phyloP scores from a whole-genome alignment of 768 basidiomycete species.

The Hirschioporus abietinus region DNA sequence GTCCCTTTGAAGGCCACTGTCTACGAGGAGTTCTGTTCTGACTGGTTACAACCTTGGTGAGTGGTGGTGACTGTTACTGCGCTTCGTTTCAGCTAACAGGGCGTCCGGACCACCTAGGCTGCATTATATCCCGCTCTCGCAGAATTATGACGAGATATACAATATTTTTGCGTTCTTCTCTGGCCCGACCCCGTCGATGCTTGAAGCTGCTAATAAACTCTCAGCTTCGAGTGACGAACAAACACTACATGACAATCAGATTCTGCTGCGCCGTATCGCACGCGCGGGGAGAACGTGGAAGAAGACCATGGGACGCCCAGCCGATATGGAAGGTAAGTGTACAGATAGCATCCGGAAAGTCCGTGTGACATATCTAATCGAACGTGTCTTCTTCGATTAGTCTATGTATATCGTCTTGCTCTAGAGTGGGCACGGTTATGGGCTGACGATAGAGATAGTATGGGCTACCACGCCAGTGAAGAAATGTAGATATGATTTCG shows the following conservation, averaged over 20 bases:
- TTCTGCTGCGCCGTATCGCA: slow-evolving; percentile 67
- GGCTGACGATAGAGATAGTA: slow-evolving; percentile 78
- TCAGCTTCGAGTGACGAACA: slow-evolving; percentile 32
- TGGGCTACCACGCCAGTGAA: slow-evolving; percentile 29
- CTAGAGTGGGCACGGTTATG: slow-evolving; percentile 85
- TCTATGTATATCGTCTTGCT: slow-evolving; percentile 81
- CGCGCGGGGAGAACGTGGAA: slow-evolving; percentile 91
- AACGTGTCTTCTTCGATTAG: slow-evolving; percentile 29
- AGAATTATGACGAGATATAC: slow-evolving; percentile 86
- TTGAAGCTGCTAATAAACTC: slow-evolving; percentile 40
- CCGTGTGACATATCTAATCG: neutral
- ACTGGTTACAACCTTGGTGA: slow-evolving; percentile 90
- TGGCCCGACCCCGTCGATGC: slow-evolving; percentile 61
- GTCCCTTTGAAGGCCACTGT: slow-evolving; percentile 88
- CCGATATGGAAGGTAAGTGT: slow-evolving; percentile 88
- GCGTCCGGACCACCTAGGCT: slow-evolving; percentile 68
- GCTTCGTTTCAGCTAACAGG: neutral
- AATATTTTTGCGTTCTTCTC: slow-evolving; percentile 93
- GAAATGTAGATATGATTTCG: neutral
- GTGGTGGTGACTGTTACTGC: slow-evolving; percentile 14
- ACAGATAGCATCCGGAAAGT: slow-evolving; percentile 2
- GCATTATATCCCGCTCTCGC: slow-evolving; percentile 90
- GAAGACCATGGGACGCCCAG: slow-evolving; percentile 70
- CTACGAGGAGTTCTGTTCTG: slow-evolving; percentile 85
- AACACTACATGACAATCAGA: neutral